Percentiles rank a stretch among this genome's conserved stretches.
These are phyloP conservation scores for Pelargonium australe DNA, from an alignment of 441 rosid species.

Conservation along the genomic window DNA sequence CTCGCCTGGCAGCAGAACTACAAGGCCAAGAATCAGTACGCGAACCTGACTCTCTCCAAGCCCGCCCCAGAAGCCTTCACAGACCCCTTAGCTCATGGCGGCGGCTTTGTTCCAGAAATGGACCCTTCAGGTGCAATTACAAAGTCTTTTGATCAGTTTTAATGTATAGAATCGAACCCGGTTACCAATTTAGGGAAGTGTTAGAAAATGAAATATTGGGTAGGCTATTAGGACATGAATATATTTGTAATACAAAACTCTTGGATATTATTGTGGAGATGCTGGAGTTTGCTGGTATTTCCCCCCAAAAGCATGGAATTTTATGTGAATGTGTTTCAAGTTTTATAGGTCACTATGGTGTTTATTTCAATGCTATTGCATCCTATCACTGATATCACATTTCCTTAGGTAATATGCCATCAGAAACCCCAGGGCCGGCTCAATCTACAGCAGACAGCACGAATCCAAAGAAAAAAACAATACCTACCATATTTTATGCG, in stretches of 20 bases:
- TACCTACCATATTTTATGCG: conserved; percentile 68
- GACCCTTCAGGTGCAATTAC: conserved; percentile 54
- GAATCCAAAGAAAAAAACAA: conserved; percentile 44
- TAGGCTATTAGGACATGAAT: neutral
- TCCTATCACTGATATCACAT: neutral
- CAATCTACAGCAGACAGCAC: conserved; percentile 35
- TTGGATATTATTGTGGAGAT: neutral
- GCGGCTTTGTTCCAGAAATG: conserved; percentile 82
- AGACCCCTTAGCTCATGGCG: conserved; percentile 77
- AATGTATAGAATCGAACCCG: neutral
- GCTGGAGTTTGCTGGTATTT: neutral
- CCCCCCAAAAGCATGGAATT: neutral
- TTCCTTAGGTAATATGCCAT: conserved; percentile 33
- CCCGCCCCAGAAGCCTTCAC: conserved; percentile 57
- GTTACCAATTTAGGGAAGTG: neutral
- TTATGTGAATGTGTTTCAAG: neutral
- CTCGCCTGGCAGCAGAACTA: conserved; percentile 85
- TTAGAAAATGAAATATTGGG: neutral
- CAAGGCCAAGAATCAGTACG: conserved; percentile 32
- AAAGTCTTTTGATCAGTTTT: neutral
- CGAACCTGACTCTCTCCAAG: conserved; percentile 37
- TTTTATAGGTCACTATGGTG: too few relatives aligned
- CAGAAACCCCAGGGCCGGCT: conserved; percentile 31
- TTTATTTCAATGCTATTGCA: neutral
- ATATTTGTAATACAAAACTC: too few relatives aligned